Percentiles rank a stretch among this genome's conserved stretches.
These are phyloP conservation scores for Isochrysis galbana DNA, from an alignment of 78 protist species.

Conservation along the genomic window DNA sequence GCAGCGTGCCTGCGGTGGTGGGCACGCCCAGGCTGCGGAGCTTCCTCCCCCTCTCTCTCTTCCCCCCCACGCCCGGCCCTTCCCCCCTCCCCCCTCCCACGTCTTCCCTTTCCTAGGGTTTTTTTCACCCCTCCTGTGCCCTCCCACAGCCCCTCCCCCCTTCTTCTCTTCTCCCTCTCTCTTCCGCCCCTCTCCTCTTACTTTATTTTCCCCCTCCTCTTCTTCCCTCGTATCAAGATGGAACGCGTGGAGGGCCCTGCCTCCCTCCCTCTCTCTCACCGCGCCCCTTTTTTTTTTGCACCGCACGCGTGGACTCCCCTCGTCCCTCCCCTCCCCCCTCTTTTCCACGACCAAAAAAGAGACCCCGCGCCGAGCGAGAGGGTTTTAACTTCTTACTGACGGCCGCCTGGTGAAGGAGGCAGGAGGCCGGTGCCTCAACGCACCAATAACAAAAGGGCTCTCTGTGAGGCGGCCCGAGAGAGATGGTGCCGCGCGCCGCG, in stretches of 20 bases:
- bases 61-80: too few species aligned
- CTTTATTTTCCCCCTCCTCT: background rate
- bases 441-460: too few species aligned
- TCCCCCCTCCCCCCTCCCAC: too few species aligned
- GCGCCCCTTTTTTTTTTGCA: background rate
- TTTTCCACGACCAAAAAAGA: too few species aligned
- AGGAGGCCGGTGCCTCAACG: too few species aligned
- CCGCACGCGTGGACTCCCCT: too few species aligned
- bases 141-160: background rate
- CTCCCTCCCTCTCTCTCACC: background rate
- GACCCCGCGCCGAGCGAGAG: too few species aligned
- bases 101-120: background rate
- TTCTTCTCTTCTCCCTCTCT: background rate
- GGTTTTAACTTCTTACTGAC: too few species aligned
- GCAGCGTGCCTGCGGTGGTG: background rate
- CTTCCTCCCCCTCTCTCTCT: slow-evolving; percentile 3
- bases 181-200: background rate
- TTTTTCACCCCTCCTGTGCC: background rate
- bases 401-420: too few species aligned
- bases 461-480: too few species aligned
- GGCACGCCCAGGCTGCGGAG: background rate
- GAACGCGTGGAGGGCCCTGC: background rate
- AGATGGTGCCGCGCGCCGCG: too few species aligned
- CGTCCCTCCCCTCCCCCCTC: too few species aligned
- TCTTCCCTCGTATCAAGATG: background rate